Evolutionary conservation across 2,329 filamentous ascomycete species (phyloP).

Genomic region (Corinectria fuckeliana): DNA sequence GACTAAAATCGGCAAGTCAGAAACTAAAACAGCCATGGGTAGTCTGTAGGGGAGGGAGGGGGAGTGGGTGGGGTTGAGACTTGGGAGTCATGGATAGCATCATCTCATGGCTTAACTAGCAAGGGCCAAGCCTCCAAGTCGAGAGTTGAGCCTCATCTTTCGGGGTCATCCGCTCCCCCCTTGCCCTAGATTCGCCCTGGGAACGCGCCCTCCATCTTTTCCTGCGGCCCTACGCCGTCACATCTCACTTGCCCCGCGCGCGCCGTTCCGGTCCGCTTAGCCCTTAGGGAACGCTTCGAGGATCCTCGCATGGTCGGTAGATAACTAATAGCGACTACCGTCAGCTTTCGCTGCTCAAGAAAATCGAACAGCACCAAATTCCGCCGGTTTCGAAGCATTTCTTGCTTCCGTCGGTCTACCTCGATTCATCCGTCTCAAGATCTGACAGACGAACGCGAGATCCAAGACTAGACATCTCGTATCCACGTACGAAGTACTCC

Average conservation of each 20-base stretch:
- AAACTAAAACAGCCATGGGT: neutral
- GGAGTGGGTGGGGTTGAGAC: neutral
- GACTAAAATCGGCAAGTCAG: slow-evolving; percentile 6
- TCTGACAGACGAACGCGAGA: neutral
- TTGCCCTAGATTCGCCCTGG: neutral
- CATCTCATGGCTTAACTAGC: neutral
- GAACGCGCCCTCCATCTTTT: neutral
- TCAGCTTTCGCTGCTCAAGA: neutral
- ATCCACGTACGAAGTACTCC: too few relatives aligned
- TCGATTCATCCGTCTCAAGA: neutral
- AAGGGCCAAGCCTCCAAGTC: neutral
- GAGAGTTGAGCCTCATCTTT: neutral
- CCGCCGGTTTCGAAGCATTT: neutral
- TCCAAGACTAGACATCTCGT: neutral
- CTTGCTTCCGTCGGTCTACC: too few relatives aligned
- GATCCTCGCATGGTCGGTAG: too few relatives aligned
- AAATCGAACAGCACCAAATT: neutral
- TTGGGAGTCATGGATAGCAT: neutral
- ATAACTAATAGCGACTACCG: too few relatives aligned
- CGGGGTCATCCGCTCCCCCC: neutral
- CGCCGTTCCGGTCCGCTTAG: neutral
- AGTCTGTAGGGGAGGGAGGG: neutral
- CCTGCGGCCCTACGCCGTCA: neutral
- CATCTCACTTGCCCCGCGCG: neutral
- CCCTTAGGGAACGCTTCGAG: neutral